A percentile compares a stretch with the other conserved stretches of the same genome.
Evolutionary conservation across 371 early-diverging fungal genomes (phyloP).

Genomic region (Mortierella sp.): DNA sequence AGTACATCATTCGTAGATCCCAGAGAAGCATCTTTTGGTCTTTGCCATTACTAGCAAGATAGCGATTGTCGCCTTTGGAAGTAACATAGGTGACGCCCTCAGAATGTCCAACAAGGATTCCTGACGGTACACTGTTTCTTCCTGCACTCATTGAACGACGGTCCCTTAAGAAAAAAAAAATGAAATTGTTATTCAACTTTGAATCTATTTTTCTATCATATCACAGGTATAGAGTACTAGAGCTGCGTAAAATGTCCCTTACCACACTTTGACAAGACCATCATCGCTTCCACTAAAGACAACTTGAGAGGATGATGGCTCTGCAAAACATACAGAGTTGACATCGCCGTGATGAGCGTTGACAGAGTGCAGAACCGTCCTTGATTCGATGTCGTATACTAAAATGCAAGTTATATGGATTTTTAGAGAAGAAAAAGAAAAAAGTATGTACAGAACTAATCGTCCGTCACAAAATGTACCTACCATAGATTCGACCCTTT

Average conservation of each 20-base stretch:
- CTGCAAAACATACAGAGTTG: constrained; percentile 73
- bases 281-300: constrained; percentile 76
- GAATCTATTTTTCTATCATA: too few species aligned
- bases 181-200: not conserved
- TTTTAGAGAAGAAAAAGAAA: not conserved
- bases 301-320: constrained; percentile 66
- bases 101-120: constrained; percentile 74
- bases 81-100: constrained; percentile 76
- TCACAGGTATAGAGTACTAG: too few species aligned
- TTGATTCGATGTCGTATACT: constrained; percentile 70
- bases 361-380: constrained; percentile 59
- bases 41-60: constrained; percentile 64
- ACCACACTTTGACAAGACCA: constrained; percentile 67
- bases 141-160: constrained; percentile 61
- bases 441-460: not conserved
- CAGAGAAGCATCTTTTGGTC: constrained; percentile 74
- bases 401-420: constrained; percentile 5
- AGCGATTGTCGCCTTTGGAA: constrained; percentile 75
- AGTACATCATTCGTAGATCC: constrained; percentile 68
- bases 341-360: constrained; percentile 65
- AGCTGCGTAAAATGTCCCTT: constrained; percentile 7
- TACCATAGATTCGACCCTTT: constrained; percentile 59
- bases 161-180: constrained; percentile 58
- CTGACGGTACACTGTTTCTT: constrained; percentile 59
- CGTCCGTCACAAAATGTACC: not conserved